Base-by-base conservation (phyloP, 805 yeast genomes). In the Candida sonorensis region DNA sequence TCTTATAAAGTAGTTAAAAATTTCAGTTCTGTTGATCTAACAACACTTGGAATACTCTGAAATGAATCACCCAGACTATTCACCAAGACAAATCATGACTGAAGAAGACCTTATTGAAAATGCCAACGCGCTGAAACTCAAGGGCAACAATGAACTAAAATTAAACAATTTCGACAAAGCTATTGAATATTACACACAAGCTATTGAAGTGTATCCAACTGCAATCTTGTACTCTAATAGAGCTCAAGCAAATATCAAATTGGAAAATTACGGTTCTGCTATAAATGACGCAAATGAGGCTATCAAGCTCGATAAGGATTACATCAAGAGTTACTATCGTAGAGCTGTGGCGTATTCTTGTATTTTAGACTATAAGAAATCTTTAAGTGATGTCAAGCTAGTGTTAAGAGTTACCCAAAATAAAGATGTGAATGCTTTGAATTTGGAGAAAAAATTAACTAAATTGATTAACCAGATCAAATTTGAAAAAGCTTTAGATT, bases 191-290 rank as follows among this genome's bases (percentile, higher is more conserved):
- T 90, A 92, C 56, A 71, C 90, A 1, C 54, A 67, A 39, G 97
- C 96, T 7, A 81, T 90, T 22, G 79, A 67, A 18, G 42, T 80
- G 10, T 80, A 80, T 43, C 55, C 68, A 10, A 77, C 78, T 31
- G 74, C 83, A 2, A 68, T 78, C 20, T 76, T 80, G 41, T 85
- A 66, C 51, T 79, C 95, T 8, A 90, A 90, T 58, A 68, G 96
- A 42, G 96, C 97, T 0, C 87, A 86, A 53, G 95, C 86, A 1
- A 80, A 87, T 45, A 75, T 90, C 50, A 84, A 86, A 48, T 56
- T 78, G 35, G 98, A 90, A 54, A 80, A 79, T 47, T 88, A 81
- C 54, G 97, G 96, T 4, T 66, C 75, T 33, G 94, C 96, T 1
- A 70, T 88, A 3, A 63, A 57, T n/a, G 96, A 88, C 54, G 78